Evolutionary conservation across 495 filamentous ascomycete genomes (phyloP), one percentile per base, ranked within the genome.

Genomic region (Xylaria telfairii): DNA sequence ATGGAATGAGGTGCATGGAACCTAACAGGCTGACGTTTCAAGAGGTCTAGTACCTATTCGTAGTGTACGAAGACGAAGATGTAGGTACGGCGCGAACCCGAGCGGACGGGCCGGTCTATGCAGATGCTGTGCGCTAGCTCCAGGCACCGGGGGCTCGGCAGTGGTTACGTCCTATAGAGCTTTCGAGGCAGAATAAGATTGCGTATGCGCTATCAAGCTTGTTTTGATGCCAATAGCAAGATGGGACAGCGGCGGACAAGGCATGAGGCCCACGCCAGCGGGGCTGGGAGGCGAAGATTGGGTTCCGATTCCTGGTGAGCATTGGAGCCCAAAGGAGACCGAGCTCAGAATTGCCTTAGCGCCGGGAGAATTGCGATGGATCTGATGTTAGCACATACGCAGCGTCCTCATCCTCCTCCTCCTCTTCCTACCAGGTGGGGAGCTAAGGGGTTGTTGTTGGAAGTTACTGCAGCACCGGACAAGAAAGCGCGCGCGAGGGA

Each of bases 61-160:
- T 46, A 47, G 34, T 12, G 2, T 21, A 34, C 21, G 61, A 26
- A 49, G 24, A 34, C n/a, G 3, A 12, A 24, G 59, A 51, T 54
- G 65, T 67, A 54, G 65, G 65, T 67, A 67, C 65, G 47, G 57
- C 28, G 41, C 53, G 39, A 68, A 59, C 44, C 51, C 66, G 42
- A 59, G 42, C 53, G 42, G n/a, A 59, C 39, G 66, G 65, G 51
- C 65, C 51, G 10, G 24, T 34, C 13, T 6, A 60, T 47, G 32
- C 28, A 63, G 57, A 53, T 69, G 57, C 67, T 53, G 57, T 69
- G 67, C 67, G 57, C 59, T 69, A 69, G 67, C 67, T 44, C 41
- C 44, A 63, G 67, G 67, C 34, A 69, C 60, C 60, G 34, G 37
- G 32, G 42, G 44, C 41, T 60, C 54, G 66, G 44, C 37, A 63